Evolutionary conservation across 2,329 filamentous ascomycete species (phyloP).

Genomic region (Balansia obtecta): DNA sequence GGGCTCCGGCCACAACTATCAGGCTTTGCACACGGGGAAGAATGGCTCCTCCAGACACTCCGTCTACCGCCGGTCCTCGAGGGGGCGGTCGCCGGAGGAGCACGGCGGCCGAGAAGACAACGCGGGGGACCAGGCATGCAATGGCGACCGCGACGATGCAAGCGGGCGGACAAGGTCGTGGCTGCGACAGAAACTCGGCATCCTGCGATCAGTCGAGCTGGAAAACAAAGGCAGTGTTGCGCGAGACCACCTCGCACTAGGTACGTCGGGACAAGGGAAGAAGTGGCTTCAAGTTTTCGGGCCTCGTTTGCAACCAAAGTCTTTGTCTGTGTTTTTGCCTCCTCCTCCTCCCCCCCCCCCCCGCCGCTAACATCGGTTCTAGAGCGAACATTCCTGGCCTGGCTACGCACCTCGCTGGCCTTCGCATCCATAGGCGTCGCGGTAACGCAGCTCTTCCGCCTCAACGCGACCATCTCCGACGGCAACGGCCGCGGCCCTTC

Average conservation of each 20-base stretch:
- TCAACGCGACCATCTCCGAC: slow-evolving; percentile 52
- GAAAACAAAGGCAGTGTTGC: slow-evolving; percentile 82
- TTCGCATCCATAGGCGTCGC: slow-evolving; percentile 77
- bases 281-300: no score
- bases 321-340: no score
- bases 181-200: slow-evolving; percentile 36
- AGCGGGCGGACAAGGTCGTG: slow-evolving; percentile 24
- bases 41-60: slow-evolving; percentile 5
- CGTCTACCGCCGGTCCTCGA: slow-evolving; percentile 8
- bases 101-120: not conserved
- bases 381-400: slow-evolving; percentile 79
- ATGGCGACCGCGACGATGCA: slow-evolving; percentile 6
- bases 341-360: no score
- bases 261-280: no score
- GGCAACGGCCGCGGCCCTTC: slow-evolving; percentile 17
- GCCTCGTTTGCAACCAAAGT: not conserved
- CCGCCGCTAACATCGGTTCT: not conserved
- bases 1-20: slow-evolving; percentile 26
- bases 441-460: slow-evolving; percentile 72
- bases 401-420: slow-evolving; percentile 69
- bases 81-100: slow-evolving; percentile 8
- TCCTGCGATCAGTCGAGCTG: slow-evolving; percentile 54
- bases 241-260: slow-evolving; percentile 67
- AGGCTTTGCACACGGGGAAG: slow-evolving; percentile 19
- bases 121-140: not conserved